Base-by-base conservation (phyloP, 768 basidiomycete genomes). In the Terana coerulea region DNA sequence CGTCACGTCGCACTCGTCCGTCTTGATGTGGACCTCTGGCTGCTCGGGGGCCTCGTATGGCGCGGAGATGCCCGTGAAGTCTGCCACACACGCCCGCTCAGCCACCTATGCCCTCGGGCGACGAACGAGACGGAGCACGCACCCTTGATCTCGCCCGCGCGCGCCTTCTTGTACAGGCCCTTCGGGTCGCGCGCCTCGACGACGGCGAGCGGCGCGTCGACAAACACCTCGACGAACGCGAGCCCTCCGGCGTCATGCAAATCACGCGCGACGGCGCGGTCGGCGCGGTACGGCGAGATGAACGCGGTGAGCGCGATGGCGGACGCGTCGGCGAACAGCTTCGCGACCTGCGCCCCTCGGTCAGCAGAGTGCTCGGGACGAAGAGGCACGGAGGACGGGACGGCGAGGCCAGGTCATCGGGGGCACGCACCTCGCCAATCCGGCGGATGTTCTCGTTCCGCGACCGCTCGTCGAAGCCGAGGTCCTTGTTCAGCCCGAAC, bases 61-160 rank as follows among this genome's bases (percentile, higher is more conserved):
- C 5, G 97, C 92, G 19, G 93, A 95, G 66, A 98, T 88, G 6
- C 97, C 97, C 41, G 97, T 98, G 72, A 99, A 99, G 49, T 98
- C 97, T 98, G 63, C 3, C 37, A n/a, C 28, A 48, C 36, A n/a
- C n/a, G n/a, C n/a, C n/a, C n/a, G n/a, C n/a, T n/a, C n/a, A n/a
- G n/a, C n/a, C n/a, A n/a, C n/a, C n/a, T n/a, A n/a, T n/a, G n/a
- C n/a, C n/a, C n/a, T n/a, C n/a, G n/a, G n/a, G n/a, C n/a, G n/a
- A n/a, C 24, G 43, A 1, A 31, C 25, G 48, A 29, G 35, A 19
- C 8, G 5, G 43, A 3, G 22, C 21, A 51, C 72, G 47, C 51
- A 92, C 95, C 92, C 81, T 91, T 92, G 63, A 99, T 98, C 71
- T 94, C 89, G 11, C 97, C 97, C 0, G 88, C 84, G 55, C 97